Percentiles rank a stretch among this genome's conserved stretches.
These are phyloP conservation scores for Blastobotrys terrestris DNA, from an alignment of 805 yeast species.

Conservation along the genomic window DNA sequence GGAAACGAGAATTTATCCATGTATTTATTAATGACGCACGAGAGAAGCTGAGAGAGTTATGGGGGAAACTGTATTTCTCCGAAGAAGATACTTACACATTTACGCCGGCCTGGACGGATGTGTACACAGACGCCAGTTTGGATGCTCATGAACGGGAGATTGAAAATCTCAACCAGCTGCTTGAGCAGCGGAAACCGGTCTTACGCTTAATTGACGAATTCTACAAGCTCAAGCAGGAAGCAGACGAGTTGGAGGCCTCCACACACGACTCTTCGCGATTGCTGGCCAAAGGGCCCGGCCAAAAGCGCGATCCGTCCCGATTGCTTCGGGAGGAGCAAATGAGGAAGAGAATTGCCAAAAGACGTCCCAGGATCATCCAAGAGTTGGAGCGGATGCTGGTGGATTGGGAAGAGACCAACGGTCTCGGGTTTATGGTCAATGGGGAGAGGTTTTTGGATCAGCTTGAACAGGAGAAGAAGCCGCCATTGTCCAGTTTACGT, in stretches of 20 bases:
- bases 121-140: conserved; percentile 54
- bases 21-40: conserved; percentile 62
- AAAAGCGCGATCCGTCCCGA: conserved; percentile 50
- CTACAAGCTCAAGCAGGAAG: conserved; percentile 52
- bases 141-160: conserved; percentile 62
- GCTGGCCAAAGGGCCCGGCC: conserved; percentile 45
- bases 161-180: conserved; percentile 42
- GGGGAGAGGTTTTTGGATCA: conserved; percentile 43
- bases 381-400: conserved; percentile 43
- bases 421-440: conserved; percentile 33
- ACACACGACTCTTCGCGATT: conserved; percentile 77
- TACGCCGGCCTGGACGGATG: conserved; percentile 36
- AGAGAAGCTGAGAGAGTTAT: conserved; percentile 49
- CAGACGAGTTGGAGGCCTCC: conserved; percentile 56
- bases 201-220: conserved; percentile 51
- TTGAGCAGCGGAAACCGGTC: conserved; percentile 47
- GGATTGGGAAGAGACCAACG: conserved; percentile 39
- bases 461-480: conserved; percentile 2
- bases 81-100: conserved; percentile 46
- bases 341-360: conserved; percentile 59
- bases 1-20: conserved; percentile 60
- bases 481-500: neutral
- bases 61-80: conserved; percentile 58
- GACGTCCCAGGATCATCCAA: conserved; percentile 57
- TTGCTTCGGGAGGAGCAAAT: conserved; percentile 73